Conservation (phyloP, 768 basidiomycete species). For the Kwoniella sp. region DNA sequence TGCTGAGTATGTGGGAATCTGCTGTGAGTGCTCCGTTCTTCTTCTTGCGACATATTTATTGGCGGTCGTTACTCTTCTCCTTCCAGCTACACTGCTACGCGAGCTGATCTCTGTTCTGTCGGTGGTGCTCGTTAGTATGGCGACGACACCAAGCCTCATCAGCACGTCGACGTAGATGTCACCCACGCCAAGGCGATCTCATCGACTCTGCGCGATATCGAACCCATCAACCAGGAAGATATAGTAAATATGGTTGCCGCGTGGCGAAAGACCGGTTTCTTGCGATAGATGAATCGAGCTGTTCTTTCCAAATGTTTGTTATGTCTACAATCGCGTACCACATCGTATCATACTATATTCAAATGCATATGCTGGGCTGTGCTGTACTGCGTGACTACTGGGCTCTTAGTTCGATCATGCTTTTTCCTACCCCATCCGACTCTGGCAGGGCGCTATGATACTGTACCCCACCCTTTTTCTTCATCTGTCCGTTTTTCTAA, state of each 20-base stretch:
- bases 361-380: neutral
- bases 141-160: slow-evolving; percentile 25
- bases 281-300: slow-evolving; percentile 7
- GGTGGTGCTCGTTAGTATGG: slow-evolving; percentile 37
- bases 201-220: slow-evolving; percentile 44
- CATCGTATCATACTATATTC: neutral
- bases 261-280: slow-evolving; percentile 59
- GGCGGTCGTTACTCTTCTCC: too few species aligned
- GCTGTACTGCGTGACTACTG: slow-evolving; percentile 1
- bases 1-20: slow-evolving; percentile 51
- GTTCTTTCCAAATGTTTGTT: too few species aligned
- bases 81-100: too few species aligned
- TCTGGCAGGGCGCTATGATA: too few species aligned
- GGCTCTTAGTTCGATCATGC: neutral
- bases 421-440: too few species aligned
- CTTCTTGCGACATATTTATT: neutral
- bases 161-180: slow-evolving; percentile 49
- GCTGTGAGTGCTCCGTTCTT: slow-evolving; percentile 37
- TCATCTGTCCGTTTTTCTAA: neutral
- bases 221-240: slow-evolving; percentile 48
- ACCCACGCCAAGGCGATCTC: slow-evolving; percentile 53
- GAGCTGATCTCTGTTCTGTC: neutral
- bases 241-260: slow-evolving; percentile 59
- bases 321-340: too few species aligned
- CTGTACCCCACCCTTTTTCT: too few species aligned